Percentiles rank a stretch among this genome's conserved stretches.
Evolutionary conservation across 2,329 filamentous ascomycete species (phyloP).

Genomic region (Fusarium proliferatum): DNA sequence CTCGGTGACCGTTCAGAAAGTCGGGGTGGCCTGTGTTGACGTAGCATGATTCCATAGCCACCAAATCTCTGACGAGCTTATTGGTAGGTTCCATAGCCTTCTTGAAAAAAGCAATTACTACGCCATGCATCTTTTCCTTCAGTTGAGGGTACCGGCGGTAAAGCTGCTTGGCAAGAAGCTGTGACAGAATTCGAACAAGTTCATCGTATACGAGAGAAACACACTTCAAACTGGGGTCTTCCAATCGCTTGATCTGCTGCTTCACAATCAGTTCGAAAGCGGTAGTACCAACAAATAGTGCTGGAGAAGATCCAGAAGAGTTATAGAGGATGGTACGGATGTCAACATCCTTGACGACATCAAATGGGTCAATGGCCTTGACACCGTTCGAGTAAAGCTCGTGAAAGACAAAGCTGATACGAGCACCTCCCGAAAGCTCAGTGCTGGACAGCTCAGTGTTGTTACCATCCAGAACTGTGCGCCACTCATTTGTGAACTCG

Average conservation of each 20-base stretch:
- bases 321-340: constrained; percentile 98
- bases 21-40: constrained; percentile 99
- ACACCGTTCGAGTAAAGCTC: constrained; percentile 97
- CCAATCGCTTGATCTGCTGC: constrained; percentile 95
- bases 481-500: constrained; percentile 97
- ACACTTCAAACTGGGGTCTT: constrained; percentile 97
- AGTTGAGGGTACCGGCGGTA: constrained; percentile 93
- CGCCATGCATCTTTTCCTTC: constrained; percentile 95
- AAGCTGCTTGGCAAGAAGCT: constrained; percentile 86
- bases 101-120: constrained; percentile 96
- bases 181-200: constrained; percentile 91
- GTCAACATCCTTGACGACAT: constrained; percentile 96
- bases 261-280: constrained; percentile 99
- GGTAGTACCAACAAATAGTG: constrained; percentile 95
- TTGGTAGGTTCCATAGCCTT: constrained; percentile 98
- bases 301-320: constrained; percentile 97
- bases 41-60: constrained; percentile 96
- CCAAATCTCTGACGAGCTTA: constrained; percentile 93
- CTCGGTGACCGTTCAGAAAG: constrained; percentile 94
- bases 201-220: constrained; percentile 98
- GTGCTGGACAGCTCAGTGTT: constrained; percentile 95
- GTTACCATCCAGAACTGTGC: constrained; percentile 94
- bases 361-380: constrained; percentile 97
- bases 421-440: constrained; percentile 93
- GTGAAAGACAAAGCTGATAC: constrained; percentile 99